These are phyloP conservation scores for Camelina laxa DNA, from an alignment of 345 rosid species.

Conservation along the genomic window DNA sequence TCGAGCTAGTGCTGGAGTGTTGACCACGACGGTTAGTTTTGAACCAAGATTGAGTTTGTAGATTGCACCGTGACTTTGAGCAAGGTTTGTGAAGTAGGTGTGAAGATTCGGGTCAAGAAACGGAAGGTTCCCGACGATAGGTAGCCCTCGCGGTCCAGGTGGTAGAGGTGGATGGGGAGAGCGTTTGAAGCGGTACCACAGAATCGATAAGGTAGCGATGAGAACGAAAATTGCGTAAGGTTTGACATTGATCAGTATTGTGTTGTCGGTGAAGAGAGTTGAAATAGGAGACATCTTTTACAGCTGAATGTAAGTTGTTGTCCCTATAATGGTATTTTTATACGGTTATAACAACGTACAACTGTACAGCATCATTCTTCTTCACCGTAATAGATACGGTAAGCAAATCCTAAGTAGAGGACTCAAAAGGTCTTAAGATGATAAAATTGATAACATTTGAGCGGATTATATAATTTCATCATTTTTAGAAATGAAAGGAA, in stretches of 20 bases:
- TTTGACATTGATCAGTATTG: background rate
- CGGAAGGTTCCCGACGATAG: slow-evolving; percentile 56
- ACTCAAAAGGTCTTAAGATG: background rate
- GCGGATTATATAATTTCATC: background rate
- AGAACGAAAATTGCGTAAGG: slow-evolving; percentile 3
- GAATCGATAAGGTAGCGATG: slow-evolving; percentile 7
- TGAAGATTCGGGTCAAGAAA: slow-evolving; percentile 56
- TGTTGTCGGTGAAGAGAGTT: slow-evolving; percentile 7
- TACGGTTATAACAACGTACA: background rate
- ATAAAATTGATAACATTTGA: slow-evolving; percentile 2
- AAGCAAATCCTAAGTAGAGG: background rate
- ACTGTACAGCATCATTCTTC: background rate
- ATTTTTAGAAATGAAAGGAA: background rate
- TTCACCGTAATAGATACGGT: background rate
- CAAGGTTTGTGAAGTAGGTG: slow-evolving; percentile 45
- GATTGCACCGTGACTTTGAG: slow-evolving; percentile 51
- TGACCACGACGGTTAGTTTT: slow-evolving; percentile 48
- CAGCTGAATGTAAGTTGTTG: background rate
- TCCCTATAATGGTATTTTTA: background rate
- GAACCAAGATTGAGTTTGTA: slow-evolving; percentile 49
- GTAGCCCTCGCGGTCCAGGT: slow-evolving; percentile 59
- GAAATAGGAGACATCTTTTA: slow-evolving; percentile 3
- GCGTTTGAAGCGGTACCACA: slow-evolving; percentile 17
- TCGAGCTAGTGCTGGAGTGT: slow-evolving; percentile 49
- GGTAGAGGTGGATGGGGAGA: slow-evolving; percentile 37